A percentile compares a stretch with the other conserved stretches of the same genome.
Conservation (phyloP, 305 asterid species). For the Fraxinus nigra region DNA sequence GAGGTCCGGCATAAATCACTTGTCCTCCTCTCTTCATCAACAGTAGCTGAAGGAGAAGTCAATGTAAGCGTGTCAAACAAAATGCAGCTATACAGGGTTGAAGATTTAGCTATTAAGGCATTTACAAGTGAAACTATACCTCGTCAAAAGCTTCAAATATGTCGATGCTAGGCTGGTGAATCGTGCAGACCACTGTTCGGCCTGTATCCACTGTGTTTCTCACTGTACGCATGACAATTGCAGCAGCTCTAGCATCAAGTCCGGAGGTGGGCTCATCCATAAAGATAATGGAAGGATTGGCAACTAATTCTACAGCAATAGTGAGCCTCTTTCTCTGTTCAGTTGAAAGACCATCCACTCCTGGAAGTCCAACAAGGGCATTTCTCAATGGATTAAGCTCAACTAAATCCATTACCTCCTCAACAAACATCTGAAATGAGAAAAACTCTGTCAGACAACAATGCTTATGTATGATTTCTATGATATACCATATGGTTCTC, state of each 20-base stretch:
- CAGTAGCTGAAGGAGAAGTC: constrained; percentile 31
- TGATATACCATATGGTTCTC: not conserved
- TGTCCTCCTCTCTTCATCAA: constrained; percentile 56
- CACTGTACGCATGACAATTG: constrained; percentile 55
- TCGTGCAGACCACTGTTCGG: constrained; percentile 51
- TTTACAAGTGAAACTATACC: constrained; percentile 22
- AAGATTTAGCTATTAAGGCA: not conserved
- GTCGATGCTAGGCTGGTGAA: constrained; percentile 55
- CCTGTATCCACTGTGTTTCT: constrained; percentile 53
- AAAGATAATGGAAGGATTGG: constrained; percentile 51
- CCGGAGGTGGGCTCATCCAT: constrained; percentile 58
- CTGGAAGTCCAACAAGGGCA: constrained; percentile 51
- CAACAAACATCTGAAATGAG: constrained; percentile 45
- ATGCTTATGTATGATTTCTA: not conserved
- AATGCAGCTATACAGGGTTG: not conserved
- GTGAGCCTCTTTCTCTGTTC: constrained; percentile 56
- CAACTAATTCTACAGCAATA: constrained; percentile 49
- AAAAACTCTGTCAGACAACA: not conserved
- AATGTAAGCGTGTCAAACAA: not conserved
- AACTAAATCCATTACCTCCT: constrained; percentile 48
- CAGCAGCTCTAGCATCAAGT: constrained; percentile 59
- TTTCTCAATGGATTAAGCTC: constrained; percentile 41
- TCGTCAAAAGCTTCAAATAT: constrained; percentile 54
- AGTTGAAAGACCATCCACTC: constrained; percentile 49
- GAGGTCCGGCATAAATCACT: constrained; percentile 43